Evolutionary conservation across 1,284 basidiomycete genomes (phyloP), one percentile per base, ranked within the genome.

Genomic region (Microbotryum scabiosae): DNA sequence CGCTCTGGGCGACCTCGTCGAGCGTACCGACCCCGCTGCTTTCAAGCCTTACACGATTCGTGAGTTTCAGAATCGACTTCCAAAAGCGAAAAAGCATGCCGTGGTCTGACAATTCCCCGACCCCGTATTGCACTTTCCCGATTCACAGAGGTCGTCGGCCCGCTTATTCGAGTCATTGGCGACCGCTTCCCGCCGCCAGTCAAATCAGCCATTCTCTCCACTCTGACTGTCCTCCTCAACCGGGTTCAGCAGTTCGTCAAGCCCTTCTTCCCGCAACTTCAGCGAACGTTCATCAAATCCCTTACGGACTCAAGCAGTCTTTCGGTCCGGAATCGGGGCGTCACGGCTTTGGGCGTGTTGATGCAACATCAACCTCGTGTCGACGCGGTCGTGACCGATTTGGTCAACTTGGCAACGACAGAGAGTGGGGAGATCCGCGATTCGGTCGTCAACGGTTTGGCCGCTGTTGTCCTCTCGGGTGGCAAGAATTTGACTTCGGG

Each of bases 241-340:
- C 81, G 82, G 55, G 88, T 97, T 23, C 92, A 94, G 0, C 79
- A 82, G 23, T 89, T 96, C 68, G 90, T 97, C 67, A 91, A 91
- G 74, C 93, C 94, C 0, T 98, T 98, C 85, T 97, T 97, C 81
- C 96, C 94, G 2, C 94, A 98, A 74, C 78, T 98, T 44, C 94
- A 97, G 74, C 83, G 94, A 46, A 97, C 92, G 0, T 98, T 98
- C 73, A 87, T 97, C 76, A 98, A 98, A 77, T 90, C 90, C 45
- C 82, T 88, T 0, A 82, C 85, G 62, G 94, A 98, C 74, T 77
- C 86, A 1, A 82, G 86, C 1, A 89, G 88, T 68, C 78, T 82
- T 3, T 84, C 83, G 21, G 91, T 98, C 30, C 84, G 94, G 55
- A 85, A 79, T 62, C 84, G 84, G 57, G 93, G 92, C 0, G 90